These are phyloP conservation scores for Phytophthora melonis DNA, from an alignment of 352 stramenopile species.

Conservation along the genomic window DNA sequence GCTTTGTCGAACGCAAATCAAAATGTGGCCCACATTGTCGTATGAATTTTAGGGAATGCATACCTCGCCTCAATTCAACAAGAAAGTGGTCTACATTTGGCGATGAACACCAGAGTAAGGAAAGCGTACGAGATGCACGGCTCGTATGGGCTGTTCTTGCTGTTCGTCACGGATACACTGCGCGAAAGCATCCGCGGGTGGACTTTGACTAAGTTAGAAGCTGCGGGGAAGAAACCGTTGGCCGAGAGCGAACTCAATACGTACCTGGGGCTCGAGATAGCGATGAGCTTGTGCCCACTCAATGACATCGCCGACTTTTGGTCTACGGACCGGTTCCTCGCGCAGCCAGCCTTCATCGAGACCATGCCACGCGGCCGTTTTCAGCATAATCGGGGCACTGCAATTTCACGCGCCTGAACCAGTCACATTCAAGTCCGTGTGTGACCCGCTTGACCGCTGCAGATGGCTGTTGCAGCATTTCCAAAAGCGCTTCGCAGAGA, in stretches of 20 bases:
- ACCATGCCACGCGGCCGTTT: constrained; percentile 19
- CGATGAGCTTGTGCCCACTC: constrained; percentile 20
- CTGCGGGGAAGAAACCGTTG: neutral
- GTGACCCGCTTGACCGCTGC: neutral
- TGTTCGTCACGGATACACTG: constrained; percentile 18
- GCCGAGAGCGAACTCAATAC: constrained; percentile 16
- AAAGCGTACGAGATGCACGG: neutral
- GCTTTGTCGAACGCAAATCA: no score
- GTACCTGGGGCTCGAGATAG: constrained; percentile 19
- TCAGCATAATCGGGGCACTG: constrained; percentile 19
- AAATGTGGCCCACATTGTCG: no score
- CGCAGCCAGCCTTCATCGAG: constrained; percentile 11
- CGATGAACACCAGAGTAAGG: neutral
- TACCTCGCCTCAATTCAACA: neutral
- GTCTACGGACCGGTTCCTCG: constrained; percentile 7
- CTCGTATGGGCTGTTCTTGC: constrained; percentile 2
- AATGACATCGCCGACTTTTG: constrained; percentile 16
- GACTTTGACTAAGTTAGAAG: constrained; percentile 7
- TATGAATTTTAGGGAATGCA: no score
- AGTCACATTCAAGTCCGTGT: neutral
- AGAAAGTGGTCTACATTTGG: neutral
- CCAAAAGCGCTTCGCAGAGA: no score
- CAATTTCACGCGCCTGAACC: constrained; percentile 3
- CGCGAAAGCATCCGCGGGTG: constrained; percentile 5
- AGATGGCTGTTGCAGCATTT: no score